Conservation (phyloP, 495 filamentous ascomycete genomes). For the Penicillium crystallinum region DNA sequence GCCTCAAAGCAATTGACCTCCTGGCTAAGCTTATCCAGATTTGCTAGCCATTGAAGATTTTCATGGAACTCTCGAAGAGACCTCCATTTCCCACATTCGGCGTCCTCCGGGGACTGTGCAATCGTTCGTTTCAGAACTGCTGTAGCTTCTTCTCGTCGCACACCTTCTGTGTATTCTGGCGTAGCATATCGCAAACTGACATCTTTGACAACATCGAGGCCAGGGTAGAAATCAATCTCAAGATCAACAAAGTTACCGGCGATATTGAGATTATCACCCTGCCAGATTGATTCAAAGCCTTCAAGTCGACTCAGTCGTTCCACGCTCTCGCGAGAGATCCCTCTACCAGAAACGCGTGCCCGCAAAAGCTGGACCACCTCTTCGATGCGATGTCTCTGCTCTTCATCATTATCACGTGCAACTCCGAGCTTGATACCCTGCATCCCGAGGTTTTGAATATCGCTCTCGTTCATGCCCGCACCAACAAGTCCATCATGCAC, state of each 20-base stretch:
- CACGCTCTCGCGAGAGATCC: conserved; percentile 75
- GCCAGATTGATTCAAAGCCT: conserved; percentile 72
- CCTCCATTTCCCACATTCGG: conserved; percentile 43
- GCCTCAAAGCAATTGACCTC: conserved; percentile 85
- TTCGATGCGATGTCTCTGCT: conserved; percentile 49
- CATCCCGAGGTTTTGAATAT: conserved; percentile 43
- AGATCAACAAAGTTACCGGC: conserved; percentile 59
- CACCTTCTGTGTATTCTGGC: conserved; percentile 39
- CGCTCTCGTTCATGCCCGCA: conserved; percentile 38
- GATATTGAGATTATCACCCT: conserved; percentile 61
- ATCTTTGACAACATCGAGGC: conserved; percentile 40
- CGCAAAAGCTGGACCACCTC: conserved; percentile 40
- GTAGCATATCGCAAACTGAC: conserved; percentile 44
- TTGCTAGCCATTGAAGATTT: conserved; percentile 75
- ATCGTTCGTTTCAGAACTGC: conserved; percentile 50
- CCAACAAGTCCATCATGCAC: conserved; percentile 39
- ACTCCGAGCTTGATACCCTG: conserved; percentile 36
- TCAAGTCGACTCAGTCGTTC: conserved; percentile 68
- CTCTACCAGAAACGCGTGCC: conserved; percentile 40
- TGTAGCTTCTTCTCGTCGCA: conserved; percentile 41
- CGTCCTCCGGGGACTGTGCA: conserved; percentile 35
- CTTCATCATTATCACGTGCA: conserved; percentile 46
- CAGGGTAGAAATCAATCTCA: conserved; percentile 45
- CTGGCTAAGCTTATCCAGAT: conserved; percentile 75
- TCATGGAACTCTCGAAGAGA: conserved; percentile 65